Conservation (phyloP, 2,329 filamentous ascomycete species). For the Cladobotryum mycophilum region DNA sequence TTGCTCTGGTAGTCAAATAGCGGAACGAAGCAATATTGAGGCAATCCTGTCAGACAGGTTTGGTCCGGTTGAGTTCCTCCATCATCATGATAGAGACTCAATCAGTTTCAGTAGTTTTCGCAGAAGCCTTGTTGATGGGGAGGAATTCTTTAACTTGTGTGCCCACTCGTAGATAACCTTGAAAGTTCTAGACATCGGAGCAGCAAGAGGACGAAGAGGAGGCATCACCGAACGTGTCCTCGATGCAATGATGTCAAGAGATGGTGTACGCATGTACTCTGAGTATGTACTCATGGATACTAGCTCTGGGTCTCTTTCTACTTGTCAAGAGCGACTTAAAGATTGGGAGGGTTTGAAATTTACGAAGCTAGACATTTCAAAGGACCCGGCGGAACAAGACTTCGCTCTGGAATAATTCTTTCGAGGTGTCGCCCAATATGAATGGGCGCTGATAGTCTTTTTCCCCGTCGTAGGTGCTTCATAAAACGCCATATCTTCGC, state of each 20-base stretch:
- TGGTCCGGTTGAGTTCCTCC: no score
- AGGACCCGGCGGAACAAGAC: conserved; percentile 5
- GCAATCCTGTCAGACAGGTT: no score
- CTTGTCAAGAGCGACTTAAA: conserved; percentile 17
- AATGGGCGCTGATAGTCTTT: neutral
- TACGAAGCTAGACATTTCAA: conserved; percentile 20
- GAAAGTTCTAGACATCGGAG: conserved; percentile 24
- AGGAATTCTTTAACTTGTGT: conserved; percentile 1
- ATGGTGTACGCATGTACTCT: conserved; percentile 3
- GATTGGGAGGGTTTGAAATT: conserved; percentile 8
- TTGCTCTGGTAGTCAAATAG: neutral
- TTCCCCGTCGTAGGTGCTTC: neutral
- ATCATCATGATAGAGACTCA: no score
- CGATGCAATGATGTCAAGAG: neutral
- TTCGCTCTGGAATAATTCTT: conserved; percentile 1
- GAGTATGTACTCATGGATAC: conserved; percentile 21
- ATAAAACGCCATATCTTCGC: conserved; percentile 2
- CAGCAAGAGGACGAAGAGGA: conserved; percentile 31
- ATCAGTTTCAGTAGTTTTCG: no score
- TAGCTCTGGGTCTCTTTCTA: conserved; percentile 17
- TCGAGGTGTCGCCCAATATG: neutral
- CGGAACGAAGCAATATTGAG: neutral
- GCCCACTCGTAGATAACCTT: conserved; percentile 7
- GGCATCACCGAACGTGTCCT: conserved; percentile 16
- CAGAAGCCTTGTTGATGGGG: no score